phyloP scores from a whole-genome alignment of 129 eudicot genomes.

The Tanacetum coccineum region DNA sequence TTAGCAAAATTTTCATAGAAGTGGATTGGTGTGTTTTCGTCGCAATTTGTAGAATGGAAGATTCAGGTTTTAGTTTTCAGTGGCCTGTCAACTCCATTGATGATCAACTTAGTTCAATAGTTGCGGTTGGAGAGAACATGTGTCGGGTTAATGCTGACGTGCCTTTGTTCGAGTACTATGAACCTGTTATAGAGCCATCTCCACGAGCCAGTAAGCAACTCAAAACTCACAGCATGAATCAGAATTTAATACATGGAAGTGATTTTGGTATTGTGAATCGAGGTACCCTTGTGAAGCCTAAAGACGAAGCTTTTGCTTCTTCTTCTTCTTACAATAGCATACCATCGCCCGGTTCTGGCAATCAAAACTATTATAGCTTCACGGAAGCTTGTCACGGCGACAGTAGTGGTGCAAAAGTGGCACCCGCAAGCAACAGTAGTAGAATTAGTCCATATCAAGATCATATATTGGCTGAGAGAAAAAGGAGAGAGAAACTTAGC shows the following conservation, averaged over 20 bases:
- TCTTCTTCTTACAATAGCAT: background rate
- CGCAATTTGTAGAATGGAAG: constrained; percentile 61
- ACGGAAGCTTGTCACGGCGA: background rate
- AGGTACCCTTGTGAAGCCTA: constrained; percentile 28
- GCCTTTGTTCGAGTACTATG: constrained; percentile 15
- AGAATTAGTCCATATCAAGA: constrained; percentile 29
- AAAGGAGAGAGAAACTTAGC: constrained; percentile 48
- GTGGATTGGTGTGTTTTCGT: background rate
- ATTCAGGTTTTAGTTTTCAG: constrained; percentile 36
- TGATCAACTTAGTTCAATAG: constrained; percentile 40
- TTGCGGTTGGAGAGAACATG: constrained; percentile 16
- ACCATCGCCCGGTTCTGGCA: constrained; percentile 13
- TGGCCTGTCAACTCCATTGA: constrained; percentile 51
- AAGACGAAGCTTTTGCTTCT: constrained; percentile 38
- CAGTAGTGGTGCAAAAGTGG: constrained; percentile 7
- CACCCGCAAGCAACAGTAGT: background rate
- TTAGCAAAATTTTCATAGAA: no score
- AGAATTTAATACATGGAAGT: constrained; percentile 15
- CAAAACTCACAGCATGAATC: constrained; percentile 33
- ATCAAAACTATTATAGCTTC: background rate
- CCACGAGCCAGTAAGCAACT: constrained; percentile 45
- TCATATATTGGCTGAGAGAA: constrained; percentile 53
- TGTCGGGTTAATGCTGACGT: background rate
- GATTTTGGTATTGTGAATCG: constrained; percentile 1
- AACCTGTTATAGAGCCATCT: constrained; percentile 25